Evolutionary conservation across 345 rosid genomes (phyloP).

Genomic region (Gynandropsis gynandra): DNA sequence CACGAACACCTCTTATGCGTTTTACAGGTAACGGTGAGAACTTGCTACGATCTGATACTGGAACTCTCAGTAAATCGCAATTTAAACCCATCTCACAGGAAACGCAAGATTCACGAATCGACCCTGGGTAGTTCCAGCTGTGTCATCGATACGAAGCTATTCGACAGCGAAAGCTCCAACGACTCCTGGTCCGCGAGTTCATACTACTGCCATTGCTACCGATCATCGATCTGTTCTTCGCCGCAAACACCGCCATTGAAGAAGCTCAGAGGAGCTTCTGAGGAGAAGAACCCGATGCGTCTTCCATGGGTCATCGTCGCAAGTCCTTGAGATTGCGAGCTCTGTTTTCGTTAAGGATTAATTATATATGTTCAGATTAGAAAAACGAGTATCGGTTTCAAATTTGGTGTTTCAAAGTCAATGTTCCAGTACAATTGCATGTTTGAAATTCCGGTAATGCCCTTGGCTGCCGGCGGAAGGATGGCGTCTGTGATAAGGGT

Average conservation of each 20-base stretch:
- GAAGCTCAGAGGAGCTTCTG: slow-evolving; percentile 47
- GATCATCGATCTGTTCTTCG: neutral
- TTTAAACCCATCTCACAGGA: slow-evolving; percentile 14
- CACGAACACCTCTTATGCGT: slow-evolving; percentile 7
- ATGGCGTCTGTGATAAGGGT: slow-evolving; percentile 18
- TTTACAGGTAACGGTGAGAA: slow-evolving; percentile 52
- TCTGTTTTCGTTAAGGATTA: slow-evolving; percentile 11
- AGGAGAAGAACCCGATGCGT: slow-evolving; percentile 18
- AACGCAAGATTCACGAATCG: slow-evolving; percentile 48
- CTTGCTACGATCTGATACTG: slow-evolving; percentile 45
- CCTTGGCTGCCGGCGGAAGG: slow-evolving; percentile 20
- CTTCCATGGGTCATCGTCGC: slow-evolving; percentile 28
- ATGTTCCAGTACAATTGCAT: slow-evolving; percentile 21
- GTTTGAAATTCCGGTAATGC: slow-evolving; percentile 34
- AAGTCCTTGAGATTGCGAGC: slow-evolving; percentile 20
- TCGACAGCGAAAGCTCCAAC: slow-evolving; percentile 39
- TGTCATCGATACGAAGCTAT: slow-evolving; percentile 51
- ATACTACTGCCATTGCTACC: slow-evolving; percentile 17
- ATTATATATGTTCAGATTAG: neutral
- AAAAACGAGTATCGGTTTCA: slow-evolving; percentile 11
- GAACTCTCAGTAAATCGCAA: slow-evolving; percentile 28
- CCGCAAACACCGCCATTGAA: slow-evolving; percentile 35
- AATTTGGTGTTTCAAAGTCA: slow-evolving; percentile 15
- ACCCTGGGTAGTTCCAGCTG: slow-evolving; percentile 53
- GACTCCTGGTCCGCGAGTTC: slow-evolving; percentile 42